Base-by-base conservation (phyloP, 1,284 basidiomycete species). In the Hymenochaete sp. region DNA sequence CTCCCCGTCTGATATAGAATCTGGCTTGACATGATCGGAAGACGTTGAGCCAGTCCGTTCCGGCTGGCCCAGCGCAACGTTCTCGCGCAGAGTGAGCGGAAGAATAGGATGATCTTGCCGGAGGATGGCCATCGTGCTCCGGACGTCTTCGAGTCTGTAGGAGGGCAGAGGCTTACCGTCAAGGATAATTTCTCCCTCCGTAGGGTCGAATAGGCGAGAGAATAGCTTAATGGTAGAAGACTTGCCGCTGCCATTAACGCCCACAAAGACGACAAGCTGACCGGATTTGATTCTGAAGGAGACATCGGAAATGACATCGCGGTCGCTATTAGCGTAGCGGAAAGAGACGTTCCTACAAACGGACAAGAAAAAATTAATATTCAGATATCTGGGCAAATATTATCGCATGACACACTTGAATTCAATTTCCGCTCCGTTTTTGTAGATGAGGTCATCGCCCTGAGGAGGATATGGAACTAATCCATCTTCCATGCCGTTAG, bases 171-270 rank as follows among this genome's bases (percentile, higher is more conserved):
- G 55, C 11, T 54, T 26, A 25, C 59, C 65, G 45, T 75, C 66
- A 18, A 75, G 47, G 3, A 62, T 41, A 8, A 75, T 64, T 2
- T 60, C 55, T 0, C 74, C 73, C 3, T 51, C 50, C 0, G 59
- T 62, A 1, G 70, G 66, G 31, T 63, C 59, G 27, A 62, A 57
- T 0, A 73, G 49, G 3, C 70, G 60, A 1, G 63, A 57, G 13
- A 77, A 50, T 6, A 75, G 57, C 41, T 72, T 71, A 9, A 73
- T 56, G 14, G 72, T 55, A 0, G 72, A 63, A 1, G 68, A 65
- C 53, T 77, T 77, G 18, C 73, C 73, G 52, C 67, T 70, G 4
- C 72, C 73, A 48, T 71, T 73, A 16, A 51, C 53, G 9, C 74
- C 73, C 0, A 71, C 68, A 1, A 75, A 58, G 19, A 73, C 63